Conservation (phyloP, 192 early-diverging fungal genomes). For the Coemansia sp. region DNA sequence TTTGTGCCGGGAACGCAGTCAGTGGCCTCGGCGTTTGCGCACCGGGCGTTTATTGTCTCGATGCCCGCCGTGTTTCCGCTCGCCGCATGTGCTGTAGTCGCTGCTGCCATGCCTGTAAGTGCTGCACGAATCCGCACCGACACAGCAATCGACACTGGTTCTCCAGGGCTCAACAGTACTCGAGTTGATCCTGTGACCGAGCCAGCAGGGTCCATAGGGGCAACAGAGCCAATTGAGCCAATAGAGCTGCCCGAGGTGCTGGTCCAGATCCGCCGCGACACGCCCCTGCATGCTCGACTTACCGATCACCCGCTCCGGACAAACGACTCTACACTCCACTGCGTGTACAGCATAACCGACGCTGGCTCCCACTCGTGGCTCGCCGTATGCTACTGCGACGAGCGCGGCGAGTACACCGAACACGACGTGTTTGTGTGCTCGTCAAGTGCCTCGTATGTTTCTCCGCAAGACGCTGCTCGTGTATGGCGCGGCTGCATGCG, state of each 20-base stretch:
- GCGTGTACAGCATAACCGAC: conserved; percentile 26
- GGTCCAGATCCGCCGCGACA: conserved; percentile 20
- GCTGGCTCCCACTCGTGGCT: conserved; percentile 18
- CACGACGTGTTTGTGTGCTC: conserved; percentile 29
- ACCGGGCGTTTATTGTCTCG: conserved; percentile 37
- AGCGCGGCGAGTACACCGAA: conserved; percentile 50
- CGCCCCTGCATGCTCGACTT: conserved; percentile 14
- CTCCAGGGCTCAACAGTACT: too few relatives aligned
- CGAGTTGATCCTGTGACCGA: too few relatives aligned
- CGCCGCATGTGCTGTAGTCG: conserved; percentile 19
- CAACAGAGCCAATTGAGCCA: not conserved
- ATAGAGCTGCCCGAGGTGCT: conserved; percentile 26
- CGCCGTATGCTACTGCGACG: conserved; percentile 51
- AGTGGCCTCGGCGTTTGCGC: conserved; percentile 28
- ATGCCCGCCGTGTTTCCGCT: conserved; percentile 34
- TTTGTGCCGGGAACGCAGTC: conserved; percentile 15
- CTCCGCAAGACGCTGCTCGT: conserved; percentile 5
- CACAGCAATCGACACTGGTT: not conserved
- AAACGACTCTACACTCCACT: conserved; percentile 38
- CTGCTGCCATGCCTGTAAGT: conserved; percentile 31
- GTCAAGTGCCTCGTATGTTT: not conserved
- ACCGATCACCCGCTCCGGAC: conserved; percentile 32
- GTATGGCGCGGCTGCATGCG: conserved; percentile 44
- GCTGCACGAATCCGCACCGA: conserved; percentile 18
- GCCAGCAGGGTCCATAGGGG: too few relatives aligned